Conservation (phyloP, 1,284 basidiomycete species). For the Cystobasidium slooffiae region DNA sequence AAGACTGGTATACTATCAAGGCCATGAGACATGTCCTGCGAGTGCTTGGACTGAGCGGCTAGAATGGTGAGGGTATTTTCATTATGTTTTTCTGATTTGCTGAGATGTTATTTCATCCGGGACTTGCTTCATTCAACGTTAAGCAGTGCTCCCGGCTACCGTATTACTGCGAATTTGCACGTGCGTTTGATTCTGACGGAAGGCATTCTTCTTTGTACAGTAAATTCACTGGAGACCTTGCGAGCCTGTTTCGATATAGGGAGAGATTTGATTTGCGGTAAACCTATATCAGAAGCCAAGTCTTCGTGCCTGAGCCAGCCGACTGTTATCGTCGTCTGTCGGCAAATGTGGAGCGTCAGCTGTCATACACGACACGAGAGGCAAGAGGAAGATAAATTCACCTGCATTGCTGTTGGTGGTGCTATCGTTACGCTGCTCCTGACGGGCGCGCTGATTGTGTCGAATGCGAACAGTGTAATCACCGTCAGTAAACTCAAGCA, state of each 20-base stretch:
- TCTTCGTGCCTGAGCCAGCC: background rate
- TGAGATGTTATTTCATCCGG: too few relatives aligned
- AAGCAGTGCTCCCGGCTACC: too few relatives aligned
- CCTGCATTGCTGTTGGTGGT: background rate
- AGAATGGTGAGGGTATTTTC: too few relatives aligned
- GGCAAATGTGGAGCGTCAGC: background rate
- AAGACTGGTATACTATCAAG: too few relatives aligned
- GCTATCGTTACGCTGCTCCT: background rate
- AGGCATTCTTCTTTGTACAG: too few relatives aligned
- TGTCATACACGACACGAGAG: background rate
- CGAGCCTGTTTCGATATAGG: background rate
- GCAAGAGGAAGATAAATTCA: background rate
- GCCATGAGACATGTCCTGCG: too few relatives aligned
- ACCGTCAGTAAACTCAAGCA: slow-evolving; percentile 21
- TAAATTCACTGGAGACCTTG: background rate
- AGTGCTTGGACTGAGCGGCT: too few relatives aligned
- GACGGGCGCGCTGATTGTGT: background rate
- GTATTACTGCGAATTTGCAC: too few relatives aligned
- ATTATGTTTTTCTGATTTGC: too few relatives aligned
- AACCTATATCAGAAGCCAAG: background rate
- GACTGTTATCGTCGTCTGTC: background rate
- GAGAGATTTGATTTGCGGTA: background rate
- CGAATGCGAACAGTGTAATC: slow-evolving; percentile 15
- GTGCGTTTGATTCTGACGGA: too few relatives aligned
- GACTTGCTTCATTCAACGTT: too few relatives aligned